Base-by-base conservation (phyloP, 2,329 filamentous ascomycete species). In the Aspergillus quadrilineatus region DNA sequence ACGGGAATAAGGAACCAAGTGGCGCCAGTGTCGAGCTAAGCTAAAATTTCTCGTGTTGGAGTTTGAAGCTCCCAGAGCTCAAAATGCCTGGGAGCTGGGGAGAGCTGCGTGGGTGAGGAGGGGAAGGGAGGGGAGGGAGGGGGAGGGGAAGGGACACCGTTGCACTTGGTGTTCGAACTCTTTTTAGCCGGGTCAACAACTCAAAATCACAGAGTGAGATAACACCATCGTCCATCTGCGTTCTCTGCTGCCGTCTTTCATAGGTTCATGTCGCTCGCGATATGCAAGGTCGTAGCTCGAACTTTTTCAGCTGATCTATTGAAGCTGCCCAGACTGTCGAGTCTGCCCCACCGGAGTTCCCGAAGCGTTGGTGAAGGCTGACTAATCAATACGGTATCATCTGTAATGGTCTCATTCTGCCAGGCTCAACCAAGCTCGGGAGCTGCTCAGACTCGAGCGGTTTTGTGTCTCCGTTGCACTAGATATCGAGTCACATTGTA, bases 1-100 rank as follows among this genome's bases (percentile, higher is more conserved):
- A 60, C 60, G 60, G 62, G 60, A 63, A 63, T 60, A 63, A 63
- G 59, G 60, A 63, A 61, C 59, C 60, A 60, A 64, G 62, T 64
- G 62, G 62, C 60, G 62, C 59, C 22, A 22, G 22, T 22, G 22
- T 22, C 44, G 50, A 55, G 55, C 58, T 61, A 62, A 61, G 57
- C 50, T 46, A 59, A 45, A 51, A 49, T 60, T 60, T 64, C 49
- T 57, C 60, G 55, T 22, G 58, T 55, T 48, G 44, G 52, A 26
- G 50, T 57, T 58, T 63, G 52, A 53, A 63, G 61, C 61, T 63
- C 2, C 58, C 50, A 53, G 53, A 60, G 57, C 61, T 61, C 61
- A 49, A 32, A 30, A 56, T 54, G 36, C 30, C 17, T 51, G 8
- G 47, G 55, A 61, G 57, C 60, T 60, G 61, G 61, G 60, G 60